phyloP scores from a whole-genome alignment of 768 basidiomycete species.

The Calocybe cyanea region DNA sequence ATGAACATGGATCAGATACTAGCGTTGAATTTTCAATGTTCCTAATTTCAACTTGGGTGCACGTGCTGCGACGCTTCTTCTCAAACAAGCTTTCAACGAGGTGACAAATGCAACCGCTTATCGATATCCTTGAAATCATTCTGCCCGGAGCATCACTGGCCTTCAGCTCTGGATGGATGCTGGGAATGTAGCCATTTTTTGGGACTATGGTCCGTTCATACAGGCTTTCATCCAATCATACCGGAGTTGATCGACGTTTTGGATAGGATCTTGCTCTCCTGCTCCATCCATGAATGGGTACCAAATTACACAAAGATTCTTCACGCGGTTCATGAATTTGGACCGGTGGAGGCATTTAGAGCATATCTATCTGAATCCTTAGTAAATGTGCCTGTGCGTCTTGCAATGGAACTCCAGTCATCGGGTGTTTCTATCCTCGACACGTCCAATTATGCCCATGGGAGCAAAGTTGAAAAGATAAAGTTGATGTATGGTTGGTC shows the following conservation, averaged over 20 bases:
- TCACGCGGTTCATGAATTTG: slow-evolving; percentile 44
- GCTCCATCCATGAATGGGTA: slow-evolving; percentile 39
- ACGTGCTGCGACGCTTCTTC: too few relatives aligned
- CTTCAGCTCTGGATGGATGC: slow-evolving; percentile 7
- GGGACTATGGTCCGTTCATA: slow-evolving; percentile 31
- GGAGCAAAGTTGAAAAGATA: slow-evolving; percentile 46
- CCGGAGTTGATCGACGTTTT: not conserved
- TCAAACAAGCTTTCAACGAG: too few relatives aligned
- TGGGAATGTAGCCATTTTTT: slow-evolving; percentile 40
- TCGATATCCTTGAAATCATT: too few relatives aligned
- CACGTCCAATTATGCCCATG: slow-evolving; percentile 32
- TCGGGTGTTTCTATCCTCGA: slow-evolving; percentile 44
- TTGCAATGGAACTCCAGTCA: slow-evolving; percentile 44
- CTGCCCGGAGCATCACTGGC: too few relatives aligned
- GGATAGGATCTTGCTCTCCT: slow-evolving; percentile 38
- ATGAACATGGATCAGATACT: too few relatives aligned
- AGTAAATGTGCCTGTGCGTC: slow-evolving; percentile 24
- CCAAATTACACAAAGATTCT: slow-evolving; percentile 42
- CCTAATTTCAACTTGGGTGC: too few relatives aligned
- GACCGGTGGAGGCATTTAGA: slow-evolving; percentile 48
- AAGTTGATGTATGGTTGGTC: slow-evolving; percentile 47
- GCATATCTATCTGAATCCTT: slow-evolving; percentile 48
- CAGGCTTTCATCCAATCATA: not conserved
- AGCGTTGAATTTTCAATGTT: too few relatives aligned
- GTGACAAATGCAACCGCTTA: too few relatives aligned